phyloP scores from a whole-genome alignment of 2,329 filamentous ascomycete species.

The Sporothrix brasiliensis region DNA sequence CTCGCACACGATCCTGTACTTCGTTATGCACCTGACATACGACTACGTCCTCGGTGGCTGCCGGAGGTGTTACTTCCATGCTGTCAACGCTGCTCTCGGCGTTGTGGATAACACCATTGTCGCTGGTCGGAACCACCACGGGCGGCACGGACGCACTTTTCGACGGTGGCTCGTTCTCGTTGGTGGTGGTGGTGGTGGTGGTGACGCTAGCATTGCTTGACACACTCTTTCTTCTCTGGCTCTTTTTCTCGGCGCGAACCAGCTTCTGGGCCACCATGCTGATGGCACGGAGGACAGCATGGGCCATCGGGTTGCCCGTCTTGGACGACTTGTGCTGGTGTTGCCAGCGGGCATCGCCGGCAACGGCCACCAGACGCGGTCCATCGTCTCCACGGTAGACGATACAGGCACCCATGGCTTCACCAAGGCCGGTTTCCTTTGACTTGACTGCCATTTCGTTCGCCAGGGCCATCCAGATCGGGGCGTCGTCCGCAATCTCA shows the following conservation, averaged over 20 bases:
- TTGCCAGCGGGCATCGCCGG: slow-evolving; percentile 74
- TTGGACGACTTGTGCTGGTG: slow-evolving; percentile 51
- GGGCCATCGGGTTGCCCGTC: slow-evolving; percentile 74
- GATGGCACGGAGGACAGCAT: slow-evolving; percentile 76
- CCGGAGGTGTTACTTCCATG: not conserved
- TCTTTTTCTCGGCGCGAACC: slow-evolving; percentile 57
- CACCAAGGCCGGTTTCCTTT: slow-evolving; percentile 61
- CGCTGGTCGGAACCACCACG: not conserved
- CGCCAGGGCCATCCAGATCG: slow-evolving; percentile 69
- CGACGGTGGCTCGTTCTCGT: slow-evolving; percentile 39
- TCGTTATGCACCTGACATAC: slow-evolving; percentile 34
- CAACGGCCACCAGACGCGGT: slow-evolving; percentile 67
- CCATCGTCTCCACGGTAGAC: slow-evolving; percentile 62
- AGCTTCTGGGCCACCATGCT: slow-evolving; percentile 77
- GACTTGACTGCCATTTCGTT: slow-evolving; percentile 64
- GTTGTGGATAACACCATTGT: not conserved
- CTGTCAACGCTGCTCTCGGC: not conserved
- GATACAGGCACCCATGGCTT: slow-evolving; percentile 73
- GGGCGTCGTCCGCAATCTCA: slow-evolving; percentile 66
- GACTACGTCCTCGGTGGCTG: slow-evolving; percentile 4
- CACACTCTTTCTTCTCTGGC: slow-evolving; percentile 33
- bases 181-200: not conserved
- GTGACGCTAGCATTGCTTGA: not conserved
- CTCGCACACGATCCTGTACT: slow-evolving; percentile 36
- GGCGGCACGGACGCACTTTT: not conserved